These are phyloP conservation scores for Quillaja saponaria DNA, from an alignment of 306 rosid genomes.

Conservation along the genomic window DNA sequence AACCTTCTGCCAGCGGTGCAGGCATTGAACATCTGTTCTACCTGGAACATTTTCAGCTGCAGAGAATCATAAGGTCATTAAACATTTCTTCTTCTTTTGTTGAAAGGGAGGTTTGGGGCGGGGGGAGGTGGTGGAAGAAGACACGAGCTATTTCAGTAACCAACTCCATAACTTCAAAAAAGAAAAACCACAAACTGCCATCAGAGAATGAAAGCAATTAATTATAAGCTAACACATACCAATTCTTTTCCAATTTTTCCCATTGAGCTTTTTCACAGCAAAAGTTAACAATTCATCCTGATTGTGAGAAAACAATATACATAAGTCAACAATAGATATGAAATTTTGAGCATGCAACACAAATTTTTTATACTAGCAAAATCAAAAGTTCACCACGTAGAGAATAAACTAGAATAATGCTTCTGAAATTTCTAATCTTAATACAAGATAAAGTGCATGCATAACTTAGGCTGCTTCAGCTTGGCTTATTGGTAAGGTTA, in stretches of 20 bases:
- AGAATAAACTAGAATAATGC: too few species aligned
- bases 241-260: conserved; percentile 48
- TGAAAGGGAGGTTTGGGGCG: too few species aligned
- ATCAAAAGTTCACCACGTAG: too few species aligned
- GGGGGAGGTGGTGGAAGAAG: neutral
- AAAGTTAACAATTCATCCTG: conserved; percentile 37
- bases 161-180: neutral
- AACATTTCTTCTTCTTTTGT: too few species aligned
- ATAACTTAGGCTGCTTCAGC: too few species aligned
- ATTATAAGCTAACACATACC: conserved; percentile 27
- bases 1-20: conserved; percentile 66
- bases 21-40: conserved; percentile 51
- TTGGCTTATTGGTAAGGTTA: too few species aligned
- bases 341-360: neutral
- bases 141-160: neutral
- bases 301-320: conserved; percentile 8
- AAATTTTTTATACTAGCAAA: too few species aligned
- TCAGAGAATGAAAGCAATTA: neutral
- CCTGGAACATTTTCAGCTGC: conserved; percentile 42
- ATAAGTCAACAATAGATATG: neutral
- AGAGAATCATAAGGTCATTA: neutral
- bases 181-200: neutral
- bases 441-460: too few species aligned
- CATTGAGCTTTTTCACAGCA: conserved; percentile 34
- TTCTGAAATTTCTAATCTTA: too few species aligned